These are phyloP conservation scores for Dendrothele bispora DNA, from an alignment of 768 basidiomycete species.

Conservation along the genomic window DNA sequence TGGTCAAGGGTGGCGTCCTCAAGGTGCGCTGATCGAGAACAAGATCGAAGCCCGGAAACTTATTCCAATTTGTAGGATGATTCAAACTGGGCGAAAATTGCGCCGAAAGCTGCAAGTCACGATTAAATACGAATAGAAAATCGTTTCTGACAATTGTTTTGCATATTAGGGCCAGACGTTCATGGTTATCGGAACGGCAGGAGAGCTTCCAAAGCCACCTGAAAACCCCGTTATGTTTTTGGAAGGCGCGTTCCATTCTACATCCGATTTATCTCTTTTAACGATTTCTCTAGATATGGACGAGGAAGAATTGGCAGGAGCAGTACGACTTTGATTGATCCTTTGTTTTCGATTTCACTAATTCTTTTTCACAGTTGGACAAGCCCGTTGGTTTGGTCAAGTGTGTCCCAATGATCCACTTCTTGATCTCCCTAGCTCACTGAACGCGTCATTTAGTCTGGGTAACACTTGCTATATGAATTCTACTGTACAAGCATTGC, in stretches of 20 bases:
- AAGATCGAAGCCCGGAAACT: background rate
- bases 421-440: background rate
- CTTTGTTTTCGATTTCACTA: conserved; percentile 5
- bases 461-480: conserved; percentile 99
- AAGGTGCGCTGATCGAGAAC: conserved; percentile 66
- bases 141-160: conserved; percentile 5
- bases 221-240: conserved; percentile 76
- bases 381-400: conserved; percentile 84
- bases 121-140: background rate
- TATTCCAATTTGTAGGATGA: conserved; percentile 62
- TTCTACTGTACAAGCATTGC: conserved; percentile 90
- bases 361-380: conserved; percentile 49
- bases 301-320: conserved; percentile 76
- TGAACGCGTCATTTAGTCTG: conserved; percentile 38
- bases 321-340: conserved; percentile 45
- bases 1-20: conserved; percentile 89
- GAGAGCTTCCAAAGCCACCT: conserved; percentile 89
- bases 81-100: conserved; percentile 81
- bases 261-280: background rate
- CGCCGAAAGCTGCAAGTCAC: conserved; percentile 71
- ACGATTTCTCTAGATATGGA: conserved; percentile 68
- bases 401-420: conserved; percentile 25
- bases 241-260: conserved; percentile 55
- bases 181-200: conserved; percentile 92
- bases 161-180: conserved; percentile 75